These are phyloP conservation scores for Neofusicoccum cordaticola DNA, from an alignment of 2,329 filamentous ascomycete genomes.

Conservation along the genomic window DNA sequence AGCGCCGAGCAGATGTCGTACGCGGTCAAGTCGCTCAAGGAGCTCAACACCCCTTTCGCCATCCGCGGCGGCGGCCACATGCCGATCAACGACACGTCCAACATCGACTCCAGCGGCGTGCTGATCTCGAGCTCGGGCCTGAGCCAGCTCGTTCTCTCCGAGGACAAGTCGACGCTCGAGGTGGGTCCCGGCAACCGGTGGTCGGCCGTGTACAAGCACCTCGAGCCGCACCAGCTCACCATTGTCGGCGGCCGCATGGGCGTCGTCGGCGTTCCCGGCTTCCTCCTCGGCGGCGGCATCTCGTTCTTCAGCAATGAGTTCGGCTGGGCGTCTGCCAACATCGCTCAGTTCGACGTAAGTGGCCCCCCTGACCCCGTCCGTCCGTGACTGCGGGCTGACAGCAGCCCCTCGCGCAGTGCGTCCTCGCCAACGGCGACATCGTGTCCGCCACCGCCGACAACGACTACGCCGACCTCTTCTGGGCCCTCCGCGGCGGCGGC, in stretches of 20 bases:
- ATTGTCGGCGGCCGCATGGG: conserved; percentile 18
- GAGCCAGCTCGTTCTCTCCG: not conserved
- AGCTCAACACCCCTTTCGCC: conserved; percentile 18
- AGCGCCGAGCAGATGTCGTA: conserved; percentile 22
- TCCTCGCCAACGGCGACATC: conserved; percentile 27
- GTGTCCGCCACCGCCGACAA: conserved; percentile 24
- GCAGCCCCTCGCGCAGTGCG: conserved; percentile 19
- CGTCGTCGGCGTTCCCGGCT: conserved; percentile 29
- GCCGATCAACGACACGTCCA: conserved; percentile 20
- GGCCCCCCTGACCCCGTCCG: not conserved
- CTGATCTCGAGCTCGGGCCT: not conserved
- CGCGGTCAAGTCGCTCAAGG: conserved; percentile 20
- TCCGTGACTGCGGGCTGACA: not conserved
- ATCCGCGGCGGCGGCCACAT: conserved; percentile 1
- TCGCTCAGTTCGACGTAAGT: not conserved
- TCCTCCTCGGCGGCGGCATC: conserved; percentile 29
- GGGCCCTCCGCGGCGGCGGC: conserved; percentile 30
- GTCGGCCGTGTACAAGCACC: not conserved
- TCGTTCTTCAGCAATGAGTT: conserved; percentile 24
- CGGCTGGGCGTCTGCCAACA: conserved; percentile 21
- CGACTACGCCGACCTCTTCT: conserved; percentile 31
- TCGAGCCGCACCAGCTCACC: not conserved
- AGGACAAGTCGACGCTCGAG: not conserved
- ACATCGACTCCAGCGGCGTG: conserved; percentile 21
- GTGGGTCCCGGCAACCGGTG: not conserved